Conservation (phyloP, 805 yeast species). For the Candida pseudofarinosa region DNA sequence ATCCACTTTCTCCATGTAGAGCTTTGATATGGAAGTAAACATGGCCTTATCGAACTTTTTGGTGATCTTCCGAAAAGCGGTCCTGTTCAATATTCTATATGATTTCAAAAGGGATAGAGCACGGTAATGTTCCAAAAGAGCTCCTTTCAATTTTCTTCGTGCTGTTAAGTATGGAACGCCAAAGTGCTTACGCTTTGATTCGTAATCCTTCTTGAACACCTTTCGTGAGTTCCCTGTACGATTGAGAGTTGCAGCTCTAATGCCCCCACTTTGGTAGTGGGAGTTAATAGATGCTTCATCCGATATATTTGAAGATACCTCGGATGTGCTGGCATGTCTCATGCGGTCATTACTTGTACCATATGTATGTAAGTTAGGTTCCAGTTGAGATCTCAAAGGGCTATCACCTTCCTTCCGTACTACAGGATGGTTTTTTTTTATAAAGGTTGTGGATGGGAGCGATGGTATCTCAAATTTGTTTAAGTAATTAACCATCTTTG, state of each 20-base stretch:
- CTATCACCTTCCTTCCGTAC: background rate
- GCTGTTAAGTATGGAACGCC: conserved; percentile 61
- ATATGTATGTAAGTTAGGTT: conserved; percentile 12
- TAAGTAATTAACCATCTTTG: conserved; percentile 18
- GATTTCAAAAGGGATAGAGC: conserved; percentile 66
- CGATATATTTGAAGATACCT: conserved; percentile 12
- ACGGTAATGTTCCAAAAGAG: conserved; percentile 69
- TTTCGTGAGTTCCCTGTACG: conserved; percentile 4
- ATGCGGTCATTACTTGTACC: conserved; percentile 26
- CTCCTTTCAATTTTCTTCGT: conserved; percentile 61
- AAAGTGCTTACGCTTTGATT: conserved; percentile 25
- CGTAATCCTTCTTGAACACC: conserved; percentile 47
- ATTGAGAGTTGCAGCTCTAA: background rate
- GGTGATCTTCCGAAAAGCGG: conserved; percentile 84
- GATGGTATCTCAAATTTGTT: conserved; percentile 37
- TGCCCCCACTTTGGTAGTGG: background rate
- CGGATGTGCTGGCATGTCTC: conserved; percentile 7
- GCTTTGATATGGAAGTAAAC: conserved; percentile 35
- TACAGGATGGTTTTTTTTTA: conserved; percentile 4
- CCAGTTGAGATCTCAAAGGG: background rate
- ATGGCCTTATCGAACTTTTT: conserved; percentile 86
- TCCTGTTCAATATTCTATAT: conserved; percentile 71
- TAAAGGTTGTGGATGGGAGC: conserved; percentile 34
- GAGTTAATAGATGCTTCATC: conserved; percentile 5
- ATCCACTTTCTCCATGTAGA: conserved; percentile 58